Evolutionary conservation across 371 early-diverging fungal species (phyloP).

Genomic region (Mucor saturninus): DNA sequence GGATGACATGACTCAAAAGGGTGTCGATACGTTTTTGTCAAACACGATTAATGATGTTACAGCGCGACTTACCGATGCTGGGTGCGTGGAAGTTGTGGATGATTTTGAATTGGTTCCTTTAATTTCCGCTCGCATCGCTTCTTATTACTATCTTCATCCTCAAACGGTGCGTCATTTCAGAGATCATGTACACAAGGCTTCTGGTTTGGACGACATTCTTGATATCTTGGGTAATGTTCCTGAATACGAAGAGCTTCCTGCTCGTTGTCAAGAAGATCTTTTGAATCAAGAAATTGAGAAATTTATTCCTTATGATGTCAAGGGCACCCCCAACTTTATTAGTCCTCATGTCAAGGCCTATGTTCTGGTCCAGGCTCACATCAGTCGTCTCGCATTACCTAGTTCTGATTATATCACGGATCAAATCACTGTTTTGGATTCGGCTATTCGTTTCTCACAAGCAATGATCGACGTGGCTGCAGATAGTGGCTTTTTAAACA

Average conservation of each 20-base stretch:
- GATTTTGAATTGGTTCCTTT: slow-evolving; percentile 71
- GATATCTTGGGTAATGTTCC: slow-evolving; percentile 76
- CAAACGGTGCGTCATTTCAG: slow-evolving; percentile 76
- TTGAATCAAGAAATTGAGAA: slow-evolving; percentile 79
- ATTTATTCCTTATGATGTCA: slow-evolving; percentile 59
- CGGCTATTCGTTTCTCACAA: slow-evolving; percentile 86
- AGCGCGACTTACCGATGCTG: slow-evolving; percentile 65
- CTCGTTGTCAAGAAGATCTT: slow-evolving; percentile 91
- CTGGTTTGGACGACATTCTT: slow-evolving; percentile 65
- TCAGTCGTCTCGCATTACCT: slow-evolving; percentile 71
- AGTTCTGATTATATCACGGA: slow-evolving; percentile 93
- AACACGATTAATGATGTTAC: slow-evolving; percentile 74
- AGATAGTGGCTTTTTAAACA: slow-evolving; percentile 68
- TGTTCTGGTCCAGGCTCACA: slow-evolving; percentile 87
- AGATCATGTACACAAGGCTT: slow-evolving; percentile 49
- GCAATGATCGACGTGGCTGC: slow-evolving; percentile 92
- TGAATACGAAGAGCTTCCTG: slow-evolving; percentile 90
- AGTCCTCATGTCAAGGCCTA: slow-evolving; percentile 90
- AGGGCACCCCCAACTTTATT: slow-evolving; percentile 61
- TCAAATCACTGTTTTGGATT: slow-evolving; percentile 90
- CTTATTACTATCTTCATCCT: slow-evolving; percentile 89
- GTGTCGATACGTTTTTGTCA: slow-evolving; percentile 78
- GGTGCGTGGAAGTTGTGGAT: slow-evolving; percentile 73
- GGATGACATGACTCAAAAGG: slow-evolving; percentile 70
- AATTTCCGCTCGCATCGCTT: slow-evolving; percentile 80